Percentiles rank a stretch among this genome's conserved stretches.
These are phyloP conservation scores for Crataegus laevigata DNA, from an alignment of 306 rosid genomes.

Conservation along the genomic window DNA sequence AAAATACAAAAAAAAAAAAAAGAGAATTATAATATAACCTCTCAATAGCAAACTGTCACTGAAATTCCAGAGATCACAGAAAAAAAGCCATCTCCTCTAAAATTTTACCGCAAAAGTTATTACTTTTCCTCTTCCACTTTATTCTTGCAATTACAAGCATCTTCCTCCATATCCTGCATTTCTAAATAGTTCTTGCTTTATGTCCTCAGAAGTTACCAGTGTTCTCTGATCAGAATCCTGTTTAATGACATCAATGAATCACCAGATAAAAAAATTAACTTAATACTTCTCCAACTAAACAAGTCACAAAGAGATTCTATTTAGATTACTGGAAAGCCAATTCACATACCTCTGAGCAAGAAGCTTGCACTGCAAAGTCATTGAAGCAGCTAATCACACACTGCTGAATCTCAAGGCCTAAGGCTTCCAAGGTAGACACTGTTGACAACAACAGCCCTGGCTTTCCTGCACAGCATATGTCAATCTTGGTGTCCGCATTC, in stretches of 20 bases:
- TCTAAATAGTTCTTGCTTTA: conserved; percentile 75
- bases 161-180: conserved; percentile 96
- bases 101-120: conserved; percentile 8
- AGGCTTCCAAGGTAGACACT: conserved; percentile 68
- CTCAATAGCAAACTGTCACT: conserved; percentile 15
- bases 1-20: background rate
- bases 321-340: background rate
- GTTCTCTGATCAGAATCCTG: conserved; percentile 50
- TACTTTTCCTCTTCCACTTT: background rate
- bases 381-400: conserved; percentile 87
- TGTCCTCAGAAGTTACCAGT: conserved; percentile 44
- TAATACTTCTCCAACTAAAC: background rate
- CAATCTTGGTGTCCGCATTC: conserved; percentile 49
- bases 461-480: conserved; percentile 77
- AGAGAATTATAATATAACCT: background rate
- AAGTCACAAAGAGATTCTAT: background rate
- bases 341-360: conserved; percentile 71
- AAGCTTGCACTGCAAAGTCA: conserved; percentile 93
- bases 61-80: conserved; percentile 12
- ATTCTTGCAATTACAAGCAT: conserved; percentile 45
- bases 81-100: conserved; percentile 1
- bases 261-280: background rate
- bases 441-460: conserved; percentile 68
- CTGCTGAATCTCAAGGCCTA: conserved; percentile 90
- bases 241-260: conserved; percentile 8